Evolutionary conservation across 2,329 filamentous ascomycete species (phyloP).

Genomic region (Colletotrichum liaoningense): DNA sequence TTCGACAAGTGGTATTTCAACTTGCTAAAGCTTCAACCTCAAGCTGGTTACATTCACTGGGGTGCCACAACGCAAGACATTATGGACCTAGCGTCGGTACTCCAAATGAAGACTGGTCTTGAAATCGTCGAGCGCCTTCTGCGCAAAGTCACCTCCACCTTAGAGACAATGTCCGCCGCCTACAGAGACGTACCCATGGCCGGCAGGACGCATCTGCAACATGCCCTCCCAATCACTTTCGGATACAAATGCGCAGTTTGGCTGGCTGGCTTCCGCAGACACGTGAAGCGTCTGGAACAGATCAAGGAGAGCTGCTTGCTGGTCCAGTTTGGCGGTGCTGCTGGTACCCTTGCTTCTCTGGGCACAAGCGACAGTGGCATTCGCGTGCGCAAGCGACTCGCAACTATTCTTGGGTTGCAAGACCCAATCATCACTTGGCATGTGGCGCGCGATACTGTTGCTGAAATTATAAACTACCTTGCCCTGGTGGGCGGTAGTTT

Average conservation of each 20-base stretch:
- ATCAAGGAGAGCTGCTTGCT: conserved; percentile 58
- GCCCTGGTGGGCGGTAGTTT: conserved; percentile 64
- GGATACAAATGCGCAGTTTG: conserved; percentile 69
- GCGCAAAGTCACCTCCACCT: conserved; percentile 52
- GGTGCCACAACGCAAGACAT: conserved; percentile 70
- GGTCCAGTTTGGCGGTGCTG: conserved; percentile 68
- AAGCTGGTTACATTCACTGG: conserved; percentile 63
- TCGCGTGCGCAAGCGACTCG: conserved; percentile 60
- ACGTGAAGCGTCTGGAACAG: conserved; percentile 58
- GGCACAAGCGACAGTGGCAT: conserved; percentile 59
- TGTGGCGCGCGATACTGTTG: conserved; percentile 63
- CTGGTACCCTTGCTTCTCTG: conserved; percentile 65
- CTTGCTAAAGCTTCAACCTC: background rate
- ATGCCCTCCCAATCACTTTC: conserved; percentile 67
- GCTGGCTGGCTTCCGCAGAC: conserved; percentile 60
- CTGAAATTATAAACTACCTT: conserved; percentile 64
- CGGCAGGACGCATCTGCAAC: conserved; percentile 67
- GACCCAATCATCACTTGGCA: conserved; percentile 69
- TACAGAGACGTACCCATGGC: conserved; percentile 67
- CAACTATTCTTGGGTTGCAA: conserved; percentile 56
- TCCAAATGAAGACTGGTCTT: conserved; percentile 64
- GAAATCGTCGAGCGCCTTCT: conserved; percentile 58
- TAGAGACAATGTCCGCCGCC: conserved; percentile 54
- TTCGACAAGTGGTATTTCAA: too few species aligned
- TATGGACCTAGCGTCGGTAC: conserved; percentile 64